Evolutionary conservation across 2,329 filamentous ascomycete species (phyloP), one percentile per base, ranked within the genome.

Genomic region (Xylariaceae sp.): DNA sequence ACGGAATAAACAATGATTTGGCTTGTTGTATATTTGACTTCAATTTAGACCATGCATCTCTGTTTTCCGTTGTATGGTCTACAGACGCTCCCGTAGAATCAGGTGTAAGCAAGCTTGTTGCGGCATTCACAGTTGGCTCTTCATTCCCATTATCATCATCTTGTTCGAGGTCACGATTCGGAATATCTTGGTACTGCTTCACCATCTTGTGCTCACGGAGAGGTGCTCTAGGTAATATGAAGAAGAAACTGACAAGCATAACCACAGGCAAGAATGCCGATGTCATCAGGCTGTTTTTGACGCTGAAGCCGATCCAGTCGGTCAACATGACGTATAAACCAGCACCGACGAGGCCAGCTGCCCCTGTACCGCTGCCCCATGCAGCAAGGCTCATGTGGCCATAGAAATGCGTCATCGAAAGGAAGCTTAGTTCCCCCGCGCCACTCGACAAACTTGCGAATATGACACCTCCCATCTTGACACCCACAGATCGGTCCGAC

Each of bases 291-390:
- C 89, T 96, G 20, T 81, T 81, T 65, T 83, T 84, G 43, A 96
- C 90, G 50, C 83, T 86, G 61, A 96, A 82, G 0, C 86, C 86
- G 54, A 96, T 78, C 69, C 88, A 89, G 29, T 90, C 93, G 1
- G 93, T 98, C 56, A 95, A 81, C 46, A 93, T 70, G 7, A 96
- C 90, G 74, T 98, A 99, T 14, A 93, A 80, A 0, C 92, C 92
- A 0, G 93, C 91, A 4, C 95, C 95, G 0, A 93, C 80, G 54
- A 99, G 73, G 0, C 93, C 93, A 0, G 93, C 93, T 0, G 89
- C 93, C 1, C 93, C 93, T 0, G 93, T 97, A 0, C 93, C 93
- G 61, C 89, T 93, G 0, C 91, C 90, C 95, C 95, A 99, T 37
- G 91, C 88, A 0, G 93, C 93, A 18, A 98, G 81, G 65, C 91